A percentile compares a stretch with the other conserved stretches of the same genome.
Evolutionary conservation across 768 basidiomycete species (phyloP).

Genomic region (Leccinum imitatum): DNA sequence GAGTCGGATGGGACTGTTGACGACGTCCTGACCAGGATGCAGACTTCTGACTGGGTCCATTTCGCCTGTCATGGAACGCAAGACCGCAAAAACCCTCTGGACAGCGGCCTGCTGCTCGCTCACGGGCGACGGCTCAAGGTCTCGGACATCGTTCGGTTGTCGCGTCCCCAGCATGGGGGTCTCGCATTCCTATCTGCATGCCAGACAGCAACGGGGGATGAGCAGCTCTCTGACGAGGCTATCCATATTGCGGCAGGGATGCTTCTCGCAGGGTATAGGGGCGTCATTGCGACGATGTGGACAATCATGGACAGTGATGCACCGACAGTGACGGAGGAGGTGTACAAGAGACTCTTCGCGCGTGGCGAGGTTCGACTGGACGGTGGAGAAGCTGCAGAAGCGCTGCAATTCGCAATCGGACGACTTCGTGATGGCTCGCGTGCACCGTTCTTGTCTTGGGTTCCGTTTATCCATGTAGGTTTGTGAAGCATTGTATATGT

Average conservation of each 20-base stretch:
- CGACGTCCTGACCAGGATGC: not conserved
- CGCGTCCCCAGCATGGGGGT: conserved; percentile 14
- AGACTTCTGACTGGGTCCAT: not conserved
- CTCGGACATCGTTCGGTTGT: not conserved
- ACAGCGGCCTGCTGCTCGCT: conserved; percentile 21
- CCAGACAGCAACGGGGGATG: not conserved
- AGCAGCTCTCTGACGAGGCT: not conserved
- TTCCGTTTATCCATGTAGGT: not conserved
- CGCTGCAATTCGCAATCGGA: not conserved
- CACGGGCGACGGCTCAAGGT: not conserved
- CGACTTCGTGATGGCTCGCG: not conserved
- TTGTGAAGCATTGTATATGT: not conserved
- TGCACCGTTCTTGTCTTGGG: not conserved
- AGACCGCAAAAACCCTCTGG: conserved; percentile 15
- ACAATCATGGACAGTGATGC: not conserved
- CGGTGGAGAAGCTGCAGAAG: not conserved
- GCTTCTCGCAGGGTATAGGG: not conserved
- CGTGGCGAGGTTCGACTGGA: not conserved
- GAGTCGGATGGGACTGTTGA: not conserved
- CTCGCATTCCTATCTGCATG: conserved; percentile 26
- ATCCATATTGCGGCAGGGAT: not conserved
- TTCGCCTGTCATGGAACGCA: conserved; percentile 7
- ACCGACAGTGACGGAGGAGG: not conserved
- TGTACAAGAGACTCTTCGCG: not conserved
- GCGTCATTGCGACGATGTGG: conserved; percentile 1